A percentile compares a stretch with the other conserved stretches of the same genome.
Evolutionary conservation across 129 eudicot species (phyloP).

Genomic region (Flaveria linearis): DNA sequence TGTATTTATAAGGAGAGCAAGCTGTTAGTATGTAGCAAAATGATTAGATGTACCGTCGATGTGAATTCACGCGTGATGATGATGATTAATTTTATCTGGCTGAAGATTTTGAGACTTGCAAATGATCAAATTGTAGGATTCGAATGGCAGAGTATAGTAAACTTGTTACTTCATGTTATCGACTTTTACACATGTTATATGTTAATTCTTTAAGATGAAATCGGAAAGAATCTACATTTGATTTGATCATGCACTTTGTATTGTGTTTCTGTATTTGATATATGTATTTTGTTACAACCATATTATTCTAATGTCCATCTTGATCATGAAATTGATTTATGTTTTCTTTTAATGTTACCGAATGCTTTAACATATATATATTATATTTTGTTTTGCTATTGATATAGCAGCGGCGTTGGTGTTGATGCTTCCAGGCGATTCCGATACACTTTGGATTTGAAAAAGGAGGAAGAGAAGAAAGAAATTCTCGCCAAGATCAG

Average conservation of each 20-base stretch:
- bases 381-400: slow-evolving; percentile 13
- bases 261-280: no score
- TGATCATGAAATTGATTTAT: background rate
- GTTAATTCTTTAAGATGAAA: no score
- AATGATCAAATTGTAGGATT: background rate
- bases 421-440: slow-evolving; percentile 89
- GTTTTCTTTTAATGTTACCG: background rate
- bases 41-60: background rate
- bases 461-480: slow-evolving; percentile 87
- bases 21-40: background rate
- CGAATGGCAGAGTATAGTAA: background rate
- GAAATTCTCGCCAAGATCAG: slow-evolving; percentile 67
- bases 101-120: background rate
- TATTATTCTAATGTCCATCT: background rate
- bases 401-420: slow-evolving; percentile 94
- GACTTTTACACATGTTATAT: no score
- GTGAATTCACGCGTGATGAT: background rate
- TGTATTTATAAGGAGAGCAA: background rate
- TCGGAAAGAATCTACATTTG: no score
- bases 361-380: background rate
- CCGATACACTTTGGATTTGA: slow-evolving; percentile 92
- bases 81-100: background rate
- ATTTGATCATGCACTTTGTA: no score
- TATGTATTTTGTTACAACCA: background rate
- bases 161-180: background rate